These are phyloP conservation scores for Chalciporus chontae DNA, from an alignment of 768 basidiomycete genomes.

Conservation along the genomic window DNA sequence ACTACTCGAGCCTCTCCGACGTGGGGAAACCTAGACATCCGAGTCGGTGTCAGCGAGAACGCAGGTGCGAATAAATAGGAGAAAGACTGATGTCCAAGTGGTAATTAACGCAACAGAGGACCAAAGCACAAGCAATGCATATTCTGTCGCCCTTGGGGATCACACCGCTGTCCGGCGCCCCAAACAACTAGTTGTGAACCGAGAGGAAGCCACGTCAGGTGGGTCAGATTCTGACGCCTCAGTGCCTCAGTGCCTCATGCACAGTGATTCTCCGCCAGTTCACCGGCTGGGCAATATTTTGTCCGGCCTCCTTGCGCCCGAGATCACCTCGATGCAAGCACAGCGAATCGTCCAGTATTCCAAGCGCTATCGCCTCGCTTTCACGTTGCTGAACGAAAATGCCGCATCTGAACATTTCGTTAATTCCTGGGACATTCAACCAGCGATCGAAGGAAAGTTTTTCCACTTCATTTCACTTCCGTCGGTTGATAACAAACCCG, in stretches of 20 bases:
- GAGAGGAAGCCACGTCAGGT: constrained; percentile 26
- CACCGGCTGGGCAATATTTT: constrained; percentile 38
- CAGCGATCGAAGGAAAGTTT: constrained; percentile 59
- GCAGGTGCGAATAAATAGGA: constrained; percentile 34
- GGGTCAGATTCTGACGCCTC: constrained; percentile 9
- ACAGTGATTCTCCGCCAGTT: constrained; percentile 23
- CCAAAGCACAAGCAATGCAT: constrained; percentile 8
- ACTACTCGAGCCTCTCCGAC: constrained; percentile 19
- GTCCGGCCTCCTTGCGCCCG: constrained; percentile 38
- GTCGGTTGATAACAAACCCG: constrained; percentile 11
- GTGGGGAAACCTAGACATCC: constrained; percentile 45
- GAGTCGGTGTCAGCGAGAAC: constrained; percentile 23
- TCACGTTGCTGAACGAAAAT: constrained; percentile 91
- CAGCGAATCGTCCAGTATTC: constrained; percentile 71
- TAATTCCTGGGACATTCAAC: constrained; percentile 69
- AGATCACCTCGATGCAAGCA: constrained; percentile 46
- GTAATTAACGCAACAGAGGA: constrained; percentile 15
- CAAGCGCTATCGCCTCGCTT: constrained; percentile 80
- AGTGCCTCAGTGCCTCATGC: constrained; percentile 10
- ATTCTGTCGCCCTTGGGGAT: constrained; percentile 24
- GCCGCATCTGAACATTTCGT: constrained; percentile 59
- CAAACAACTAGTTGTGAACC: constrained; percentile 20
- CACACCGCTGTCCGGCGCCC: constrained; percentile 19
- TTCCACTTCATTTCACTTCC: constrained; percentile 11
- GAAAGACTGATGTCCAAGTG: neutral